Evolutionary conservation across 805 yeast species (phyloP).

Genomic region (Lipomyces spencermartinsiae): DNA sequence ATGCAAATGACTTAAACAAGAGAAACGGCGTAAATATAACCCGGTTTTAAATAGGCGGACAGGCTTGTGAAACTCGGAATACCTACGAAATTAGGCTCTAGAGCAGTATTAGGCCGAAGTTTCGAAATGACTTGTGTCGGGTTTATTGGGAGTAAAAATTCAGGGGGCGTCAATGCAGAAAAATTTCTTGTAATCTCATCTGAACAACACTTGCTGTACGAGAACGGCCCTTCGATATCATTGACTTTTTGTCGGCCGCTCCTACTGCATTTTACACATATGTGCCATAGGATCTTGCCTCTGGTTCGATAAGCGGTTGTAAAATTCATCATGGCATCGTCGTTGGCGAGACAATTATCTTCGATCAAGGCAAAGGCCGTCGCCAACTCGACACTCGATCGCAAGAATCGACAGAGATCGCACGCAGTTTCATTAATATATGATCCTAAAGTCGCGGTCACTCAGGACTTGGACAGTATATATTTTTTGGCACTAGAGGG

Average conservation of each 20-base stretch:
- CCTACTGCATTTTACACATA: not conserved
- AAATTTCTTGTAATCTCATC: not conserved
- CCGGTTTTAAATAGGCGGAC: too few relatives aligned
- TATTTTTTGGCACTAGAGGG: slow-evolving; percentile 77
- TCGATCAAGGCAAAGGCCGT: slow-evolving; percentile 52
- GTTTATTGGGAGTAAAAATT: slow-evolving; percentile 1
- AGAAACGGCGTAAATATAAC: too few relatives aligned
- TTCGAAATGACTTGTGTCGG: not conserved
- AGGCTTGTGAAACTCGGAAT: too few relatives aligned
- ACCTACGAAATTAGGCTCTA: not conserved
- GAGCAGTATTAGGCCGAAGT: not conserved
- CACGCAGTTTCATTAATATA: slow-evolving; percentile 89
- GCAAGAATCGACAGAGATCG: slow-evolving; percentile 82
- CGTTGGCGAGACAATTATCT: slow-evolving; percentile 83
- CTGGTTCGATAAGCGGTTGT: not conserved
- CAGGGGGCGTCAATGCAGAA: slow-evolving; percentile 5
- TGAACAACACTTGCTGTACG: not conserved
- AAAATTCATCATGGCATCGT: slow-evolving; percentile 46
- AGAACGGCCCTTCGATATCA: too few relatives aligned
- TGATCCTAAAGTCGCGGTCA: slow-evolving; percentile 86
- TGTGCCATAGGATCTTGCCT: not conserved
- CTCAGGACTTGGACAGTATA: slow-evolving; percentile 88
- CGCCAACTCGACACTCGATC: slow-evolving; percentile 41
- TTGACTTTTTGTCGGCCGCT: too few relatives aligned
- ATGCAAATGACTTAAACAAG: too few relatives aligned